Conservation (phyloP, 306 rosid genomes). For the Prunus campanulata region DNA sequence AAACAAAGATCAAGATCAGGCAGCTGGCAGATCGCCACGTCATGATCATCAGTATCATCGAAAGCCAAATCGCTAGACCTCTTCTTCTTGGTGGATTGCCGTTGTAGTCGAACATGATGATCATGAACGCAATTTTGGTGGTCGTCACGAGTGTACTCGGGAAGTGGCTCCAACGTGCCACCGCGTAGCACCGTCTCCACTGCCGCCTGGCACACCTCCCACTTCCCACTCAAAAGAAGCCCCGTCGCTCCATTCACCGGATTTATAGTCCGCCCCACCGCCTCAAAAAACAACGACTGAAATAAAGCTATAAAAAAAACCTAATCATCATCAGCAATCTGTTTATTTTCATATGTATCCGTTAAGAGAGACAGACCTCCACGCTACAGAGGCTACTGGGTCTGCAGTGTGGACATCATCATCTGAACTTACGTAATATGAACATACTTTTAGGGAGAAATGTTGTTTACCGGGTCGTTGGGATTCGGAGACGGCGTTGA, state of each 20-base stretch:
- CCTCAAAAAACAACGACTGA: conserved; percentile 75
- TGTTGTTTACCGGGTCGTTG: conserved; percentile 48
- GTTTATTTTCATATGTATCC: neutral
- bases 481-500: conserved; percentile 47
- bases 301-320: conserved; percentile 51
- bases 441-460: neutral
- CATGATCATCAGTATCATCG: neutral
- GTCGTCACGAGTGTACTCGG: conserved; percentile 18
- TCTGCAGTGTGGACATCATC: neutral
- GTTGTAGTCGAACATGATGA: neutral
- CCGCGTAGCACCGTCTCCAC: conserved; percentile 60
- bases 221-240: conserved; percentile 64
- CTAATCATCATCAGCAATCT: neutral
- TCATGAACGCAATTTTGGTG: neutral
- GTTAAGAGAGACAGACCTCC: neutral
- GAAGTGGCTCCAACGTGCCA: conserved; percentile 42
- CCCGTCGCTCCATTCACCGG: conserved; percentile 87
- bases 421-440: neutral
- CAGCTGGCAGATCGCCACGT: neutral
- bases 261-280: conserved; percentile 75
- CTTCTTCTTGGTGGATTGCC: conserved; percentile 1
- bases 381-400: neutral
- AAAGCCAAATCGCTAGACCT: neutral
- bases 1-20: conserved; percentile 31
- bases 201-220: conserved; percentile 75